Base-by-base conservation (phyloP, 208 protist species). In the Trypanosoma platydactyli region DNA sequence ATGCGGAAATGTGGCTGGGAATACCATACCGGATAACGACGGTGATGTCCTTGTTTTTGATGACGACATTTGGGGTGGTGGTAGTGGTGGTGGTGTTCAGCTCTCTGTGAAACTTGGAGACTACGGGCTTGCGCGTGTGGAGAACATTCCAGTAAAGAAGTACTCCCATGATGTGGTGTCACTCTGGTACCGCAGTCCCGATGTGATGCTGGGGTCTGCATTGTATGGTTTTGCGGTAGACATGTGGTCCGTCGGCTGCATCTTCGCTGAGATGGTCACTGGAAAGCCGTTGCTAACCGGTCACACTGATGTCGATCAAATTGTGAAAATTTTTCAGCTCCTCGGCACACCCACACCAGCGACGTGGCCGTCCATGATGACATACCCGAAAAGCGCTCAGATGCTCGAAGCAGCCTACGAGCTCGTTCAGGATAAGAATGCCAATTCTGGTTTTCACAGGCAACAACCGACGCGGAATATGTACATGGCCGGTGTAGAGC, bases 171-270 rank as follows among this genome's bases (percentile, higher is more conserved):
- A 96, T 61, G 94, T 87, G 33, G 92, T 96, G 24, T 98, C 97
- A 46, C 66, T 97, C 61, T 98, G 96, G 95, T 98, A 98, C 68
- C 86, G 94, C 57, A 85, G 86, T 24, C 97, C 97, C 20, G 97
- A 98, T 73, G 84, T 96, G 13, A 68, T 98, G 38, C 82, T 98
- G 68, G 90, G 92, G 15, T 83, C 79, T 3, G 78, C 83, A 18
- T 68, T 94, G 30, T 95, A 97, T 70, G 80, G 76, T 33, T 84
- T 82, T 62, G 67, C 89, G 5, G 88, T 98, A 12, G 95, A 98
- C 59, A 88, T 98, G 25, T 98, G 94, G 94, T 94, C 92, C 11
- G 75, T 97, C 71, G 94, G 96, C 12, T 95, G 92, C 58, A 98
- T 98, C 35, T 97, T 98, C 73, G 94, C 92, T 27, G 94, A 98